Conservation (phyloP, 1,284 basidiomycete genomes). For the Crucibulum parvulum region DNA sequence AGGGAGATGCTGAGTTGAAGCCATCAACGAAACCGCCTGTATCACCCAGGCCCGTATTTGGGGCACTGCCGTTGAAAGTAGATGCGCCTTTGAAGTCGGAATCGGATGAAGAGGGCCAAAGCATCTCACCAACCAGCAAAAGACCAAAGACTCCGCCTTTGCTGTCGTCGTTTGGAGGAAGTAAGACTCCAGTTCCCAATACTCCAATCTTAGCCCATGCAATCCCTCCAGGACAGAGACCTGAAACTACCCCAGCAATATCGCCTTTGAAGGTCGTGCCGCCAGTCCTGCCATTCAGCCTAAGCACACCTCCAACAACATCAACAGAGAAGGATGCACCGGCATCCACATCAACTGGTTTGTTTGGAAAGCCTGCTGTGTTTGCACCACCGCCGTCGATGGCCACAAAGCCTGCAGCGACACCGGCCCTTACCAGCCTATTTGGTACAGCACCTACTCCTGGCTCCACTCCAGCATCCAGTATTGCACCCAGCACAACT, state of each 20-base stretch:
- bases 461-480: not conserved
- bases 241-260: conserved; percentile 5
- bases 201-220: conserved; percentile 10
- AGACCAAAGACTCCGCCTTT: conserved; percentile 54
- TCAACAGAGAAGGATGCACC: not conserved
- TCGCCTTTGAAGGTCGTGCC: conserved; percentile 1
- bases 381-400: conserved; percentile 6
- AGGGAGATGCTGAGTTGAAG: conserved; percentile 11
- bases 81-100: conserved; percentile 13
- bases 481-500: not conserved
- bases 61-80: conserved; percentile 28
- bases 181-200: conserved; percentile 7
- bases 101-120: conserved; percentile 18
- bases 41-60: conserved; percentile 44
- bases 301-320: not conserved
- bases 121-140: conserved; percentile 21
- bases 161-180: conserved; percentile 21
- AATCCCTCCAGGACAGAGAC: conserved; percentile 11
- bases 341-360: not conserved
- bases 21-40: conserved; percentile 15
- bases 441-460: not conserved
- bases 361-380: conserved; percentile 3
- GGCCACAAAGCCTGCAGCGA: conserved; percentile 2
- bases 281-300: not conserved
- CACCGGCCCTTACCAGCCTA: not conserved